phyloP scores from a whole-genome alignment of 129 eudicot genomes.

The Silybum marianum region DNA sequence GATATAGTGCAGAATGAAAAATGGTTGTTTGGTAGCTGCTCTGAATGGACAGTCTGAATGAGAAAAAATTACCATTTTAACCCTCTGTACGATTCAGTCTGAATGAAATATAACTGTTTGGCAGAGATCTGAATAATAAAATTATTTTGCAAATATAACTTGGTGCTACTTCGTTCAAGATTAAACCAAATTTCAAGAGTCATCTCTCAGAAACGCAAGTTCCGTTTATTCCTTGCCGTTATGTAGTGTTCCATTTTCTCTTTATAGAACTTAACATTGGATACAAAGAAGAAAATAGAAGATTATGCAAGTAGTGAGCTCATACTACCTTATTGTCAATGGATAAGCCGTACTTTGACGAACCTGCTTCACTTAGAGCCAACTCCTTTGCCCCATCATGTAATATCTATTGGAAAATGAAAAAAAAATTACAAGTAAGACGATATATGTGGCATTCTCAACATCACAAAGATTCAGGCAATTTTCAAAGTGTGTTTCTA shows the following conservation, averaged over 20 bases:
- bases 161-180: background rate
- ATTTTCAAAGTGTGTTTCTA: conserved; percentile 3
- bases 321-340: conserved; percentile 68
- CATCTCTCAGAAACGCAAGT: background rate
- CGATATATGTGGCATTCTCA: background rate
- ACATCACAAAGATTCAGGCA: conserved; percentile 15
- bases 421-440: conserved; percentile 3
- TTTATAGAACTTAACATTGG: background rate
- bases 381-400: conserved; percentile 89
- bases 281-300: too few relatives aligned
- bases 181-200: conserved; percentile 7
- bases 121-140: too few relatives aligned
- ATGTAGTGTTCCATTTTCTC: background rate
- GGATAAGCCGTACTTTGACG: conserved; percentile 71
- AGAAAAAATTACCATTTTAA: too few relatives aligned
- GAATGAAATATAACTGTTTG: too few relatives aligned
- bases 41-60: too few relatives aligned
- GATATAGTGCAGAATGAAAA: too few relatives aligned
- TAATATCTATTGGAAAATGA: conserved; percentile 55
- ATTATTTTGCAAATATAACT: too few relatives aligned
- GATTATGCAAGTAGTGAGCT: background rate
- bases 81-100: too few relatives aligned
- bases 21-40: too few relatives aligned
- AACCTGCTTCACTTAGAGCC: conserved; percentile 64
- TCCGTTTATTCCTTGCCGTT: background rate